Evolutionary conservation across 805 yeast species (phyloP).

Genomic region (Babjeviella inositovora): DNA sequence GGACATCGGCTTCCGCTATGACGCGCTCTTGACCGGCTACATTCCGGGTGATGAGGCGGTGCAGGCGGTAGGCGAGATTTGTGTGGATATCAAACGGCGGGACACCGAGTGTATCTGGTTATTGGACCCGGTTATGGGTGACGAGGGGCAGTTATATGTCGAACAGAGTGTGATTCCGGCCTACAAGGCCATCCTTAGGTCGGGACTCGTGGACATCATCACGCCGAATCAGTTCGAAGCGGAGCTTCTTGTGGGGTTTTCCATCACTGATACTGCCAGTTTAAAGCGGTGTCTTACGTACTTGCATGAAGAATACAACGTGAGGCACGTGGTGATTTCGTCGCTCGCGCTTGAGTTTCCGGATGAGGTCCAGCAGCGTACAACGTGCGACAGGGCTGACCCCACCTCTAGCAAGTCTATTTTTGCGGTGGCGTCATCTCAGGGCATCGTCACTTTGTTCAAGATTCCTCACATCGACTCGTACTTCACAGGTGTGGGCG

Average conservation of each 20-base stretch:
- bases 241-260: conserved; percentile 46
- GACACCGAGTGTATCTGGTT: conserved; percentile 29
- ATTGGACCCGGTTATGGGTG: conserved; percentile 74
- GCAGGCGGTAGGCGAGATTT: conserved; percentile 8
- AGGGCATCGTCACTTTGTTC: conserved; percentile 13
- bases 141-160: conserved; percentile 57
- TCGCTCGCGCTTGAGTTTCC: conserved; percentile 18
- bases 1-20: conserved; percentile 17
- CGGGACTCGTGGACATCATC: conserved; percentile 43
- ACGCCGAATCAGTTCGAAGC: conserved; percentile 90
- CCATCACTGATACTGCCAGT: conserved; percentile 18
- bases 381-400: no score
- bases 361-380: no score
- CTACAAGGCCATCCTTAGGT: conserved; percentile 26
- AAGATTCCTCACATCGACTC: conserved; percentile 51
- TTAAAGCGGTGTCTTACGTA: conserved; percentile 26
- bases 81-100: conserved; percentile 16
- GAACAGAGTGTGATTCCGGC: conserved; percentile 40
- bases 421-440: conserved; percentile 29
- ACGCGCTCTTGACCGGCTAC: conserved; percentile 53
- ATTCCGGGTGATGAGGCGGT: conserved; percentile 41
- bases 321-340: conserved; percentile 53
- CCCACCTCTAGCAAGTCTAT: no score
- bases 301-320: conserved; percentile 29
- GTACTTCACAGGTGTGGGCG: conserved; percentile 94